Evolutionary conservation across 139 green algal genomes (phyloP).

Genomic region (Diplosphaera chodatii): DNA sequence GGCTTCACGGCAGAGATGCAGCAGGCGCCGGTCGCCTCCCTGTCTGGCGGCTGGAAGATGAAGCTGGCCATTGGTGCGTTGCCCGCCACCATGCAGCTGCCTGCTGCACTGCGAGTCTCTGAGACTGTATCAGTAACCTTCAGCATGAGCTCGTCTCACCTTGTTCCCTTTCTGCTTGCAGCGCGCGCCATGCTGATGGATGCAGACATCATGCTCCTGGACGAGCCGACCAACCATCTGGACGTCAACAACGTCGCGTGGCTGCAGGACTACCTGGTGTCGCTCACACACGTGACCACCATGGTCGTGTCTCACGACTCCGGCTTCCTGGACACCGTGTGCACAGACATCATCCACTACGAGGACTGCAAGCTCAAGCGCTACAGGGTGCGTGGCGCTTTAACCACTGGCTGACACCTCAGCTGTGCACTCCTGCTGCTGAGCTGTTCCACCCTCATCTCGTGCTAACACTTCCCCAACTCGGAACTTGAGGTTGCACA

Average conservation of each 20-base stretch:
- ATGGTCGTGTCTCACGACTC: constrained; percentile 89
- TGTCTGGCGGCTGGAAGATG: constrained; percentile 91
- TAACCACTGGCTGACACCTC: too few species aligned
- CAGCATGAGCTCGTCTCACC: too few species aligned
- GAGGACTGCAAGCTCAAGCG: constrained; percentile 76
- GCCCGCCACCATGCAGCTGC: too few species aligned
- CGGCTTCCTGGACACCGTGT: constrained; percentile 81
- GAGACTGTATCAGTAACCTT: too few species aligned
- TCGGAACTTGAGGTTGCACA: too few species aligned
- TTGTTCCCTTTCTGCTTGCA: too few species aligned
- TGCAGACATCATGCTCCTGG: constrained; percentile 83
- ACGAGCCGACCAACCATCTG: constrained; percentile 87
- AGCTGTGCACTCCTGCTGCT: too few species aligned
- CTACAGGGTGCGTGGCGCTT: too few species aligned
- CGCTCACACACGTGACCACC: constrained; percentile 57
- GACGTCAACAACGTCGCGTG: constrained; percentile 79
- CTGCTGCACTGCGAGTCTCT: too few species aligned
- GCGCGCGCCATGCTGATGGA: constrained; percentile 81
- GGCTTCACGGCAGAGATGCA: constrained; percentile 71
- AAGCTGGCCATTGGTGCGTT: constrained; percentile 82
- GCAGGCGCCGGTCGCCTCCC: constrained; percentile 46
- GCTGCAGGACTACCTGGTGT: constrained; percentile 70
- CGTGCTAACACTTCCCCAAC: too few species aligned
- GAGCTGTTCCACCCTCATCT: too few species aligned
- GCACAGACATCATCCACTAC: constrained; percentile 86